Evolutionary conservation across 257 asterid species (phyloP), one percentile per base, ranked within the genome.

Genomic region (Penstemon eatonii): DNA sequence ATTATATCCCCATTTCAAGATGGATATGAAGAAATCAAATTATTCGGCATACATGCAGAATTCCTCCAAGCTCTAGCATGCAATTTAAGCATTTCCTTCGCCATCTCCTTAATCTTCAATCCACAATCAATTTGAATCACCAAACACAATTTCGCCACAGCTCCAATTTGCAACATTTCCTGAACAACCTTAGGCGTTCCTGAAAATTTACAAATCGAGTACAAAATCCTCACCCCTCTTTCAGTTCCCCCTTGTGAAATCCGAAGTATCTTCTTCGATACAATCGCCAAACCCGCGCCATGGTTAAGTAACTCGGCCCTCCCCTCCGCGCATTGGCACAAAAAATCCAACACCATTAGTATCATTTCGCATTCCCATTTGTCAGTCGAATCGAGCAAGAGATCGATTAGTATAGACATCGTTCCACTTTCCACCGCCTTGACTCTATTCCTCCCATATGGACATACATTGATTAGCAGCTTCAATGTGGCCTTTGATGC

Each of bases 321-420:
- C 3, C 98, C 98, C 53, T 92, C 98, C 0, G 98, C 96, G 63
- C 92, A 85, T 68, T 82, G 95, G 82, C 96, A 88, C 1, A 90
- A 67, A 52, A 68, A 61, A 41, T 92, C 98, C 61, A 92, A 3
- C 37, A 83, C 69, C 7, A 50, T 47, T 9, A 92, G 19, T 1
- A 78, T 51, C 86, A 85, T 75, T 76, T 92, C 98, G 0, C 75
- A 71, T 1, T 38, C 52, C 65, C 97, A 56, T 40, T 73, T 86
- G 0, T 92, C 89, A 0, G 60, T 4, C 1, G 80, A 58, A 3
- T 86, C 87, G 4, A 90, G 84, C 0, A 92, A 77, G 0, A 81
- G 86, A 4, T 92, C 90, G 10, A 92, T 67, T 50, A 85, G 12
- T 2, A 77, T 19, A 0, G 73, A 68, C 25, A 81, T 85, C 0